Conservation (phyloP, 352 stramenopile genomes). For the Pythium chondricola region DNA sequence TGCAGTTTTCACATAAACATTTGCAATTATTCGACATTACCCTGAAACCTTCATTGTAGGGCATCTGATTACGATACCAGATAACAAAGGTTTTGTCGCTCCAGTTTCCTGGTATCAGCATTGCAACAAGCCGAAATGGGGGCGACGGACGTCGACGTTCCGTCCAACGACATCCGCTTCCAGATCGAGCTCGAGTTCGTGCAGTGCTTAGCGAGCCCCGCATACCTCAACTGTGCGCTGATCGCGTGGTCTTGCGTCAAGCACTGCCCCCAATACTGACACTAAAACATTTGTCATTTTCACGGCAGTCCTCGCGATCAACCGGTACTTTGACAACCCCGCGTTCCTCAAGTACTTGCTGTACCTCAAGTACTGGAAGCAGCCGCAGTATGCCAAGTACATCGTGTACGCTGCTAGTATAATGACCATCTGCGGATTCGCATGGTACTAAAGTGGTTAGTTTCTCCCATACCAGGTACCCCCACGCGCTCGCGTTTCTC, state of each 20-base stretch:
- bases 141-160: constrained; percentile 40
- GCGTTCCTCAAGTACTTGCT: constrained; percentile 88
- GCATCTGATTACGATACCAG: neutral
- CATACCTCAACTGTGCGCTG: constrained; percentile 85
- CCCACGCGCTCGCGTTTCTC: constrained; percentile 83
- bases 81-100: constrained; percentile 1
- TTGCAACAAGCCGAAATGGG: no score
- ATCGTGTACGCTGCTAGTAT: constrained; percentile 51
- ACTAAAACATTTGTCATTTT: no score
- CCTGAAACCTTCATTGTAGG: neutral
- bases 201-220: constrained; percentile 84
- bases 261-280: no score
- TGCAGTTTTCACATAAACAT: neutral
- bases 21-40: neutral
- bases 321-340: constrained; percentile 88
- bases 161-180: constrained; percentile 88
- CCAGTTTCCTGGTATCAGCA: no score
- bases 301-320: constrained; percentile 84
- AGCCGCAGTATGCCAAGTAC: constrained; percentile 89
- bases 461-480: no score
- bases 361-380: constrained; percentile 92
- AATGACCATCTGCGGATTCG: neutral
- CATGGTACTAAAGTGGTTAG: neutral
- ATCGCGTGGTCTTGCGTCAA: neutral
- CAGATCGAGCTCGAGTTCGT: constrained; percentile 92